Base-by-base conservation (phyloP, 129 eudicot species). In the Flaveria brownii region DNA sequence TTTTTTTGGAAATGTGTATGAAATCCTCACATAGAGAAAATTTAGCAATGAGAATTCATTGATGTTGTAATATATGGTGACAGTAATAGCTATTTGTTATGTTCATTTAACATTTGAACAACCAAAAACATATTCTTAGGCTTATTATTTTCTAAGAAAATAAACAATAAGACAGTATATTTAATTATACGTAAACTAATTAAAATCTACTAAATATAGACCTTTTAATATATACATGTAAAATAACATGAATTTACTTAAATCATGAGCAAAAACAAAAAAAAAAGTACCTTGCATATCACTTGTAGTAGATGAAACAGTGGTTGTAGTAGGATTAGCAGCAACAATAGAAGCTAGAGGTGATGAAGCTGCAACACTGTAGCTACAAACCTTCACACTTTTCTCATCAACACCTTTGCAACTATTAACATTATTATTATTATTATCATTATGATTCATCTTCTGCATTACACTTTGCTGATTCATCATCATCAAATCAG, bases 401-500 rank as follows among this genome's bases (percentile, higher is more conserved):
- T 88, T 87, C 78, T 88, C 85, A 16, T 82, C 89, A 62, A 39
- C 64, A 47, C 51, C 68, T 71, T 85, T 83, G n/a, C 78, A 9
- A 39, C 16, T 23, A 70, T 62, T 9, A 43, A 6, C 8, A 42
- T 43, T 43, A 7, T 7, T 43, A 43, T 42, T 5, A 42, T 43
- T 43, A 43, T 33, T 3, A 33, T 33, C 6, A 4, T 33, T 33
- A 33, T 49, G 17, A 64, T 15, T 62, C 36, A 28, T 75, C 73
- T 79, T 79, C 36, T 62, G 25, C 14, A 50, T 9, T 8, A 30
- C 69, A 52, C 15, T 76, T 68, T 74, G 78, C 25, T 78, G 76
- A 69, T 68, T 84, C 83, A 77, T 81, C 86, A 81, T 73, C 86
- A 84, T 45, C 72, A 88, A 80, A 15, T 91, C 95, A 63, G 69